Evolutionary conservation across 2,329 filamentous ascomycete genomes (phyloP).

Genomic region (Trichoderma koningiopsis): DNA sequence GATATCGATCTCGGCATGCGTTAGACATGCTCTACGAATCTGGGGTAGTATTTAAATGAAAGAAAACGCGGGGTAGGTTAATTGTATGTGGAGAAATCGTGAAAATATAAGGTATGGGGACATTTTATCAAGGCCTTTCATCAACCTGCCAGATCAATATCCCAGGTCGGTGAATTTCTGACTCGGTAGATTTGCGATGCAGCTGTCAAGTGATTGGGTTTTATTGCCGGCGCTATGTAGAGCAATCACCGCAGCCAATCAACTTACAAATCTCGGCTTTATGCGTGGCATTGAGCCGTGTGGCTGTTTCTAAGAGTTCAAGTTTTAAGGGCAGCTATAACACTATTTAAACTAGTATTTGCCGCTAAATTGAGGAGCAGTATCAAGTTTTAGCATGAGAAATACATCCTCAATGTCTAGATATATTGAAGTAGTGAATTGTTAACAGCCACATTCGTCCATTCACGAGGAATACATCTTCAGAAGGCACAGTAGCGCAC

Average conservation of each 20-base stretch:
- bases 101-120: neutral
- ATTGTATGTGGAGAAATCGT: neutral
- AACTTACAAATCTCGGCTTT: neutral
- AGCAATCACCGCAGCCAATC: neutral
- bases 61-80: constrained; percentile 12
- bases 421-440: neutral
- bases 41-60: constrained; percentile 17
- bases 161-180: neutral
- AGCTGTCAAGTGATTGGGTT: neutral
- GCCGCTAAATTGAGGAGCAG: neutral
- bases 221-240: neutral
- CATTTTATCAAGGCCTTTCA: neutral
- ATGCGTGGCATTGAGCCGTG: neutral
- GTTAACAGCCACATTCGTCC: neutral
- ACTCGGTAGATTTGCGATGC: neutral
- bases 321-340: neutral
- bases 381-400: neutral
- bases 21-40: neutral
- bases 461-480: neutral
- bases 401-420: neutral
- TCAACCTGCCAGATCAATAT: neutral
- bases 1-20: neutral
- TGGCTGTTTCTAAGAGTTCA: neutral
- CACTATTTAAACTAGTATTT: neutral
- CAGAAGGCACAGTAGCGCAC: neutral